phyloP scores from a whole-genome alignment of 2,329 filamentous ascomycete species.

The Alternaria ventricosa region DNA sequence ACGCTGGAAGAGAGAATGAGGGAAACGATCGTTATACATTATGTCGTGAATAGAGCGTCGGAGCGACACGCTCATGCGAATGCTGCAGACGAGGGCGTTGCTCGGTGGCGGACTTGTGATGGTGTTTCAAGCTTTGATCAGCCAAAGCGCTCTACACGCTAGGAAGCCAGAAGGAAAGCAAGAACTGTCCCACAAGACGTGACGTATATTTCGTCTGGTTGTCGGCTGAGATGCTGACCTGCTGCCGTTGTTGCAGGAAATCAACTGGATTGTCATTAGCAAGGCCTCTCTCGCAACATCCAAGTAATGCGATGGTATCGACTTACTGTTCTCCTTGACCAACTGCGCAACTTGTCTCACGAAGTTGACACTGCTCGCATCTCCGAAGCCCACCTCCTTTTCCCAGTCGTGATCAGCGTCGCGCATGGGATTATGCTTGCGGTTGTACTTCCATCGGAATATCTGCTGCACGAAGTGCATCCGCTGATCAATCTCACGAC shows the following conservation, averaged over 20 bases:
- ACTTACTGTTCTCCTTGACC: conserved; percentile 53
- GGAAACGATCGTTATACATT: background rate
- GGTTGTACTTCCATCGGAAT: conserved; percentile 58
- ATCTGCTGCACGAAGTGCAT: conserved; percentile 54
- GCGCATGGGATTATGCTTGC: conserved; percentile 50
- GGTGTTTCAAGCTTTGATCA: background rate
- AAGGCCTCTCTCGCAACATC: background rate
- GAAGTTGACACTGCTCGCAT: conserved; percentile 46
- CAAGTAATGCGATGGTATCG: background rate
- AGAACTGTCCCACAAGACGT: conserved; percentile 52
- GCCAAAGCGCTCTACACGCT: conserved; percentile 10
- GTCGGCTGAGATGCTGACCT: conserved; percentile 46
- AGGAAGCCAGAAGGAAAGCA: conserved; percentile 47
- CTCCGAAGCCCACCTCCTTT: conserved; percentile 45
- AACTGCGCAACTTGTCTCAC: conserved; percentile 46
- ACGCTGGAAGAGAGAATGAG: background rate
- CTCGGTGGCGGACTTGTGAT: background rate
- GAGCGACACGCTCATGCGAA: background rate
- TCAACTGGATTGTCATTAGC: conserved; percentile 40
- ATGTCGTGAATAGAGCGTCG: background rate
- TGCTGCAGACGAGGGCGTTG: background rate
- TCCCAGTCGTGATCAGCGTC: conserved; percentile 49
- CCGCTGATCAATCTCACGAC: conserved; percentile 53
- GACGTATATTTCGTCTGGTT: conserved; percentile 53
- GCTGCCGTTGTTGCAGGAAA: conserved; percentile 47